Conservation (phyloP, 1,284 basidiomycete species). For the Papiliotrema fonsecae region DNA sequence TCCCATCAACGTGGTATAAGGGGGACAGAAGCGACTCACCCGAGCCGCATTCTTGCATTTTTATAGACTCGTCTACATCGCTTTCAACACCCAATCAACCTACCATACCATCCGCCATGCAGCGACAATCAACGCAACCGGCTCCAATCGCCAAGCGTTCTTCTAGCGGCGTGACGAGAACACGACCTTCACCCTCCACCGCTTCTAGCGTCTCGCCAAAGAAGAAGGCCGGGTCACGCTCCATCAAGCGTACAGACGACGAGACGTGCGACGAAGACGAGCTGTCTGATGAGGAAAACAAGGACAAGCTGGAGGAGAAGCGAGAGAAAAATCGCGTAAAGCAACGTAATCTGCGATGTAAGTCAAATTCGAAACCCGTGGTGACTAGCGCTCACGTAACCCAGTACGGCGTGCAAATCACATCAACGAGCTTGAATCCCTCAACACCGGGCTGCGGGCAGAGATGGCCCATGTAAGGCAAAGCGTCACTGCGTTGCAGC, state of each 20-base stretch:
- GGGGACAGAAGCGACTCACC: too few species aligned
- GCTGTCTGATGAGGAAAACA: conserved; percentile 47
- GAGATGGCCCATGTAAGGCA: conserved; percentile 11
- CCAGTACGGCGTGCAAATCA: conserved; percentile 40
- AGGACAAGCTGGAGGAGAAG: conserved; percentile 19
- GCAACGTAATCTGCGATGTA: conserved; percentile 35
- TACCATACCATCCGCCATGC: neutral
- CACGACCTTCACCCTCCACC: neutral
- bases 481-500: neutral
- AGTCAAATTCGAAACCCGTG: conserved; percentile 12
- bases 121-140: neutral
- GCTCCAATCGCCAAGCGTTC: neutral
- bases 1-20: too few species aligned
- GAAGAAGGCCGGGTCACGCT: too few species aligned
- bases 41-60: too few species aligned
- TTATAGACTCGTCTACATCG: too few species aligned
- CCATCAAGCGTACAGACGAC: too few species aligned
- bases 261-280: conserved; percentile 7
- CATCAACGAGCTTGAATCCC: conserved; percentile 32
- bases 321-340: conserved; percentile 39
- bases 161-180: too few species aligned
- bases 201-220: neutral
- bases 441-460: conserved; percentile 15
- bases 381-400: conserved; percentile 4
- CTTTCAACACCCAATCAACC: too few species aligned